Evolutionary conservation across 495 filamentous ascomycete species (phyloP).

Genomic region (Hypoxylon subgilvum): DNA sequence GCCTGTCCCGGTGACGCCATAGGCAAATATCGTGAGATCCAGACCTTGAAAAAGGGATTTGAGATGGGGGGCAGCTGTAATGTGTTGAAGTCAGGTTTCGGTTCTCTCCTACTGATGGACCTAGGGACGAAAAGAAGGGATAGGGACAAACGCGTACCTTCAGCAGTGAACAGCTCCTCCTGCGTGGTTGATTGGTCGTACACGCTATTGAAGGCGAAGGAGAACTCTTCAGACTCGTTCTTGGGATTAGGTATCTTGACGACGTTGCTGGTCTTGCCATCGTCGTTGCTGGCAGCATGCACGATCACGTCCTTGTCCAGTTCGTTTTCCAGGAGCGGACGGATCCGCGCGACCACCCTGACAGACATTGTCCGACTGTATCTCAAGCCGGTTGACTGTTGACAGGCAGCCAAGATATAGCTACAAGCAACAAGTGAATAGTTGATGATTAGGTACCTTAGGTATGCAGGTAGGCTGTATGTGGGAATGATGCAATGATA

Average conservation of each 20-base stretch:
- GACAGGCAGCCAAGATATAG: neutral
- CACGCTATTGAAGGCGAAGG: slow-evolving; percentile 93
- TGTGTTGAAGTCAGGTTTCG: neutral
- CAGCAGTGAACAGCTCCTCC: slow-evolving; percentile 83
- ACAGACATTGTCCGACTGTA: slow-evolving; percentile 58
- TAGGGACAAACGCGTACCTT: slow-evolving; percentile 64
- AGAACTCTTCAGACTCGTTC: slow-evolving; percentile 87
- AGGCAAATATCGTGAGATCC: slow-evolving; percentile 94
- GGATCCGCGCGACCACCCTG: slow-evolving; percentile 85
- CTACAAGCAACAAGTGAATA: neutral
- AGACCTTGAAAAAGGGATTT: slow-evolving; percentile 93
- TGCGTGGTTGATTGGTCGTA: slow-evolving; percentile 82
- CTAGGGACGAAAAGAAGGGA: slow-evolving; percentile 2
- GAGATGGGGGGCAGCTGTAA: slow-evolving; percentile 63
- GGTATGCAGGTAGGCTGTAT: neutral
- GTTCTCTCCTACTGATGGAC: slow-evolving; percentile 8
- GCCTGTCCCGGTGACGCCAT: slow-evolving; percentile 92
- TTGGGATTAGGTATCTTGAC: slow-evolving; percentile 94
- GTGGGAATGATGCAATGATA: slow-evolving; percentile 10
- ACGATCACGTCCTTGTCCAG: slow-evolving; percentile 85
- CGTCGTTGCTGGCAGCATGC: slow-evolving; percentile 61
- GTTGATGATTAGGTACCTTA: neutral
- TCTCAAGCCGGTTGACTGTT: slow-evolving; percentile 16
- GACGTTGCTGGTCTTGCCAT: slow-evolving; percentile 64
- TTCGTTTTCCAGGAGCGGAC: slow-evolving; percentile 84